Percentiles rank a stretch among this genome's conserved stretches.
phyloP scores from a whole-genome alignment of 2,329 filamentous ascomycete species.

The Ambrosiella xylebori region DNA sequence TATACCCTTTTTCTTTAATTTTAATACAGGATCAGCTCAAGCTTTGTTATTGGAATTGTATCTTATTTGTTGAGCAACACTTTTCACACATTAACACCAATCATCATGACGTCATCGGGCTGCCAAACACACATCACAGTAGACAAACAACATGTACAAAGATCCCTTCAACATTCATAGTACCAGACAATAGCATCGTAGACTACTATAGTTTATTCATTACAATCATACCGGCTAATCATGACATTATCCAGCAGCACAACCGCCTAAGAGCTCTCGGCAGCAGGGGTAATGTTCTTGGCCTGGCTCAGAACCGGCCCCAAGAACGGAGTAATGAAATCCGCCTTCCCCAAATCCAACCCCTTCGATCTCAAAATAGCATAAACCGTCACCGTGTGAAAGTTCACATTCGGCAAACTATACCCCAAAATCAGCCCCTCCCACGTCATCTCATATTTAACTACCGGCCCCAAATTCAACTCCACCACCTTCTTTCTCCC shows the following conservation, averaged over 20 bases:
- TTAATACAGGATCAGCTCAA: too few species aligned
- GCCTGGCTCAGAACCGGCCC: conserved; percentile 2
- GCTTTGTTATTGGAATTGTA: too few species aligned
- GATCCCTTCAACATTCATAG: too few species aligned
- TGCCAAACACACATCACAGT: too few species aligned
- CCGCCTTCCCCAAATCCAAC: conserved; percentile 39
- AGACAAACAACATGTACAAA: too few species aligned
- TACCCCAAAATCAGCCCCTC: conserved; percentile 20
- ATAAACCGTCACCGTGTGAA: conserved; percentile 41
- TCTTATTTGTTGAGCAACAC: too few species aligned
- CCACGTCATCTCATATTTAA: conserved; percentile 9
- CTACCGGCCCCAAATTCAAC: conserved; percentile 17
- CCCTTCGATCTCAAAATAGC: conserved; percentile 37
- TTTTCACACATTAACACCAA: too few species aligned
- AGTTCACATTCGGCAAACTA: conserved; percentile 41
- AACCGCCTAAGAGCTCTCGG: neutral
- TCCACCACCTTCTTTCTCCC: conserved; percentile 18
- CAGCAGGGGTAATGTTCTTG: neutral
- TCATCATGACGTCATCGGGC: too few species aligned
- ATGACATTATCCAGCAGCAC: neutral
- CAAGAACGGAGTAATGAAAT: conserved; percentile 23
- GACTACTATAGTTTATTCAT: neutral
- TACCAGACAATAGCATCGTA: too few species aligned
- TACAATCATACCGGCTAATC: neutral
- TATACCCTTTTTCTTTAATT: too few species aligned